phyloP scores from a whole-genome alignment of 2,329 filamentous ascomycete species.

The Aspergillus uvarum region DNA sequence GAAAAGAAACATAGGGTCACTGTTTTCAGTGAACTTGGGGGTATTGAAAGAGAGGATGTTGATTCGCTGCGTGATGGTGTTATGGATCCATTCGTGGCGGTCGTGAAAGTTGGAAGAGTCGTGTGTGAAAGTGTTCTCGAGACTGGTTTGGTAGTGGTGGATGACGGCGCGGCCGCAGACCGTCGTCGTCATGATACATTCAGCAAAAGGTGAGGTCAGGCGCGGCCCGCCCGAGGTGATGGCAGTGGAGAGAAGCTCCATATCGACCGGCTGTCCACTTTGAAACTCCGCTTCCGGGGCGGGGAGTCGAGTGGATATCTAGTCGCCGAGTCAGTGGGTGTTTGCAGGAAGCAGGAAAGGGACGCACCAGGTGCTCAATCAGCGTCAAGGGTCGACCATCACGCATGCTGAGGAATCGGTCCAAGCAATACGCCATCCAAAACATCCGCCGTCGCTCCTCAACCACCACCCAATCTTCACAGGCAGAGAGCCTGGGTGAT shows the following conservation, averaged over 20 bases:
- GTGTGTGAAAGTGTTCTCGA: not conserved
- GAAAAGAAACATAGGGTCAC: not conserved
- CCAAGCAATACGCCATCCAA: slow-evolving; percentile 40
- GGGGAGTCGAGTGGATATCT: slow-evolving; percentile 1
- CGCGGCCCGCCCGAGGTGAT: not conserved
- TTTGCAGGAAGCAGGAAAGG: too few species aligned
- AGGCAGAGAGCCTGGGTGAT: not conserved
- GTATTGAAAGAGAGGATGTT: not conserved
- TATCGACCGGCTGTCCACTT: not conserved
- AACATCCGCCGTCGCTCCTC: slow-evolving; percentile 37
- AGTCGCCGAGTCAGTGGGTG: not conserved
- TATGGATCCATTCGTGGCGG: slow-evolving; percentile 5
- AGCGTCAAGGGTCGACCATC: slow-evolving; percentile 30
- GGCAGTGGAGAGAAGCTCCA: not conserved
- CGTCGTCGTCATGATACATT: slow-evolving; percentile 22
- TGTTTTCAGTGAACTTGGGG: not conserved
- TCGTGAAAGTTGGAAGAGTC: not conserved
- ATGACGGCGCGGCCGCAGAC: not conserved
- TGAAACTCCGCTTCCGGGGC: slow-evolving; percentile 2
- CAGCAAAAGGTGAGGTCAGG: slow-evolving; percentile 19
- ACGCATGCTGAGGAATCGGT: slow-evolving; percentile 32
- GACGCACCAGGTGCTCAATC: slow-evolving; percentile 24
- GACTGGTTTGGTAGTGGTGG: too few species aligned
- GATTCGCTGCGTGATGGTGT: not conserved
- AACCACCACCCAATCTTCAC: slow-evolving; percentile 13